phyloP scores from a whole-genome alignment of 78 protist genomes.

The Dictyostelium citrinum region DNA sequence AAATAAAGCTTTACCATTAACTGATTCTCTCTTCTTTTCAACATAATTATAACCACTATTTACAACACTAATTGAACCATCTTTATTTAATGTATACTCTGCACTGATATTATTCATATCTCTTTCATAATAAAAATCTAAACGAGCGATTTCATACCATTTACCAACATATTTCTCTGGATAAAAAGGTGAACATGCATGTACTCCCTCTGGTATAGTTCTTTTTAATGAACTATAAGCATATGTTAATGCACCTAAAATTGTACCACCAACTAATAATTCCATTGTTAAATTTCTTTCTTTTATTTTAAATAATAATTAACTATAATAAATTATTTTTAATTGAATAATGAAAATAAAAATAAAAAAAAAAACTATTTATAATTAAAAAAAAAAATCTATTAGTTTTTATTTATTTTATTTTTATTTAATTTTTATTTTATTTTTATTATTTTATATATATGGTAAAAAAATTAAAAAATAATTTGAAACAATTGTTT shows the following conservation, averaged over 20 bases:
- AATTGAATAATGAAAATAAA: not conserved
- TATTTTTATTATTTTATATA: not conserved
- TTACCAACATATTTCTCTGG: not conserved
- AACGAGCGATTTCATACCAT: slow-evolving; percentile 9
- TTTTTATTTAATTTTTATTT: not conserved
- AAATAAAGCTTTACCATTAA: not conserved
- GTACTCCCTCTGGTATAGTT: not conserved
- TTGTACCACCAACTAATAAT: not conserved
- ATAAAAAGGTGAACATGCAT: not conserved
- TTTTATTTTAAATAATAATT: not conserved
- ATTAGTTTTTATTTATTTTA: too few relatives aligned
- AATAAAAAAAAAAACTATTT: not conserved
- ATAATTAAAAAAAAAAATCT: not conserved
- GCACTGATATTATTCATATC: not conserved
- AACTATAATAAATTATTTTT: not conserved
- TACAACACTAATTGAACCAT: not conserved
- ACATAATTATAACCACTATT: not conserved
- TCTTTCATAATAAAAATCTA: not conserved
- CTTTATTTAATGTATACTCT: not conserved
- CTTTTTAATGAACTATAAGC: not conserved
- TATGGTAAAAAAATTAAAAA: not conserved
- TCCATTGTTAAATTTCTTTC: not conserved
- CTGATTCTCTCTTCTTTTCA: not conserved
- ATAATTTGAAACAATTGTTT: not conserved
- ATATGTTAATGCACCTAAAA: not conserved